These are phyloP conservation scores for Phytophthora litchii DNA, from an alignment of 352 stramenopile species.

Conservation along the genomic window DNA sequence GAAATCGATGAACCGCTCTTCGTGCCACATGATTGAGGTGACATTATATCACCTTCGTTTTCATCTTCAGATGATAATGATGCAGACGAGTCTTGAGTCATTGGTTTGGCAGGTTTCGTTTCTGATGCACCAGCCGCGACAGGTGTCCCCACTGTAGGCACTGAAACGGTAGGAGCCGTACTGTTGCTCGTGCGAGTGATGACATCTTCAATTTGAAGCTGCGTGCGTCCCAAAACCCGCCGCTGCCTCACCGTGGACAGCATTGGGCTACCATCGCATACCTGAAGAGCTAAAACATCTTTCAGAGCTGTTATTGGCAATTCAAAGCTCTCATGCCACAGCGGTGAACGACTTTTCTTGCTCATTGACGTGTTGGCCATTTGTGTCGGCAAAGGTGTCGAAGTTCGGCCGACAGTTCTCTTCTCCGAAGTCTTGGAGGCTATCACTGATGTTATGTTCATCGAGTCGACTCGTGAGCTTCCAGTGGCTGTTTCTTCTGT, in stretches of 20 bases:
- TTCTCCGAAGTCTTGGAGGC: slow-evolving; percentile 7
- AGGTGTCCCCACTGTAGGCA: slow-evolving; percentile 1
- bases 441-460: slow-evolving; percentile 11
- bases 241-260: slow-evolving; percentile 34
- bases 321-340: slow-evolving; percentile 70
- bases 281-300: slow-evolving; percentile 48
- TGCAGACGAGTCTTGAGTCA: neutral
- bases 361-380: slow-evolving; percentile 59
- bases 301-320: slow-evolving; percentile 55
- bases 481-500: neutral
- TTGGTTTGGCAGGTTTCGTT: slow-evolving; percentile 8
- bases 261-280: slow-evolving; percentile 61
- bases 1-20: slow-evolving; percentile 13
- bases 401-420: slow-evolving; percentile 1
- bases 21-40: slow-evolving; percentile 1
- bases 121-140: slow-evolving; percentile 1
- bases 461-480: slow-evolving; percentile 15
- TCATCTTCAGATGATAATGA: slow-evolving; percentile 27
- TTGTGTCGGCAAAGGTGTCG: slow-evolving; percentile 7
- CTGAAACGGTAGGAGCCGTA: neutral
- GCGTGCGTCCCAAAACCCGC: slow-evolving; percentile 50
- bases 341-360: slow-evolving; percentile 63
- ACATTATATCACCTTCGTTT: slow-evolving; percentile 8
- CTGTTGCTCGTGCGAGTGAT: slow-evolving; percentile 40
- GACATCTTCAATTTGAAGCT: slow-evolving; percentile 51